Evolutionary conservation across 2,329 filamentous ascomycete genomes (phyloP).

Genomic region (Fusarium concolor): DNA sequence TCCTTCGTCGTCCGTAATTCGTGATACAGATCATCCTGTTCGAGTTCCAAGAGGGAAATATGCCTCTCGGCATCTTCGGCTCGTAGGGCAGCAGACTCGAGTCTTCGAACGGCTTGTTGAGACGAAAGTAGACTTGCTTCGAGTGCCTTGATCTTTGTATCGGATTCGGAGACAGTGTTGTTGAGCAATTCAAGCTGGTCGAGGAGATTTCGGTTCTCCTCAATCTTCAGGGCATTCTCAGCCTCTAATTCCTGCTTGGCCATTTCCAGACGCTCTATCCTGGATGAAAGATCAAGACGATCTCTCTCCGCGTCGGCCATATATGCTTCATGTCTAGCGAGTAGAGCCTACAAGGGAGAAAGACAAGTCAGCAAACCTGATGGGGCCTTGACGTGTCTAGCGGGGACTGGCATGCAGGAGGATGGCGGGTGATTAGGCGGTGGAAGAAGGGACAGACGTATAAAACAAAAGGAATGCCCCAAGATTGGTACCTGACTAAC

Average conservation of each 20-base stretch:
- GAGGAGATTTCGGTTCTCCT: conserved; percentile 84
- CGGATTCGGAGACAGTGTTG: conserved; percentile 80
- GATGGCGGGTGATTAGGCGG: conserved; percentile 14
- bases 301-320: conserved; percentile 93
- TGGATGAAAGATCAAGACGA: conserved; percentile 75
- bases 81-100: conserved; percentile 78
- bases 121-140: conserved; percentile 81
- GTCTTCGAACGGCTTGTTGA: conserved; percentile 78
- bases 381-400: conserved; percentile 28
- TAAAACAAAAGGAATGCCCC: conserved; percentile 40
- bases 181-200: conserved; percentile 90
- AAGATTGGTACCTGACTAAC: conserved; percentile 67
- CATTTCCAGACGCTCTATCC: conserved; percentile 80
- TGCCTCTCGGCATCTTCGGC: conserved; percentile 85
- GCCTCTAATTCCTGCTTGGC: conserved; percentile 80
- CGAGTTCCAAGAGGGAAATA: conserved; percentile 80
- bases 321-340: conserved; percentile 92
- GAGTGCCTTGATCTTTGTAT: conserved; percentile 80
- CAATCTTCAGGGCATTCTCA: conserved; percentile 80
- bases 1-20: conserved; percentile 75
- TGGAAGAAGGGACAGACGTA: conserved; percentile 7
- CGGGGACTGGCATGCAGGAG: conserved; percentile 42
- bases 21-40: conserved; percentile 79
- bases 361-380: conserved; percentile 71
- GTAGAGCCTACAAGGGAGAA: conserved; percentile 78